Evolutionary conservation across 352 stramenopile genomes (phyloP).

Genomic region (Phytophthora brassicae): DNA sequence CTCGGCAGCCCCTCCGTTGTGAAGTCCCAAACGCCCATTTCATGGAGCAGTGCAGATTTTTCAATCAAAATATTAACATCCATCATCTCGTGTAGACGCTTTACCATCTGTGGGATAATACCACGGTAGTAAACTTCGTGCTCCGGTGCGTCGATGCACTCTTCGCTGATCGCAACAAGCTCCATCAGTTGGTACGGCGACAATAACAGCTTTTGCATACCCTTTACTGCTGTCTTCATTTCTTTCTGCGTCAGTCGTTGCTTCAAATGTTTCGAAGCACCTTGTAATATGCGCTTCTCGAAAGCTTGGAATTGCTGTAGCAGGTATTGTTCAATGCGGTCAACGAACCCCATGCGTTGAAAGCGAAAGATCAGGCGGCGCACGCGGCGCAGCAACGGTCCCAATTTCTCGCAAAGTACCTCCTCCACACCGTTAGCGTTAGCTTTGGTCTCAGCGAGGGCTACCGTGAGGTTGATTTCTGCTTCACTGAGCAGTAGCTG

Average conservation of each 20-base stretch:
- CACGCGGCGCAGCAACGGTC: constrained; percentile 44
- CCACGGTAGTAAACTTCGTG: constrained; percentile 52
- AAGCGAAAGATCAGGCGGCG: constrained; percentile 62
- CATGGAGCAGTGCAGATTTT: constrained; percentile 28
- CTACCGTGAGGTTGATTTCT: constrained; percentile 60
- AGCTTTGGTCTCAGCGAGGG: constrained; percentile 34
- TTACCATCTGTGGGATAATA: constrained; percentile 32
- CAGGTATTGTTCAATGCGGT: constrained; percentile 44
- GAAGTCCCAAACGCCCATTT: constrained; percentile 23
- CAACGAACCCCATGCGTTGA: constrained; percentile 48
- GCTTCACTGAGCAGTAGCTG: constrained; percentile 53
- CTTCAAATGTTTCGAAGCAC: constrained; percentile 52
- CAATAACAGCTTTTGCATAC: constrained; percentile 59
- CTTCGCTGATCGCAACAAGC: constrained; percentile 35
- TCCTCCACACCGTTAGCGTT: constrained; percentile 28
- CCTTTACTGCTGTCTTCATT: constrained; percentile 42
- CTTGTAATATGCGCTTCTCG: constrained; percentile 50
- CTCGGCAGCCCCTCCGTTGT: constrained; percentile 16
- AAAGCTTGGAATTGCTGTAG: constrained; percentile 51
- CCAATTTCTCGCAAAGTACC: constrained; percentile 42
- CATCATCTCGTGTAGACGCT: constrained; percentile 35
- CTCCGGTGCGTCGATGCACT: constrained; percentile 16
- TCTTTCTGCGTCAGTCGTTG: constrained; percentile 48
- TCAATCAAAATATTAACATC: constrained; percentile 28
- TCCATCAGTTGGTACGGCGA: constrained; percentile 53